These are phyloP conservation scores for Liquidambar formosana DNA, from an alignment of 164 flowering plant genomes.

Conservation along the genomic window DNA sequence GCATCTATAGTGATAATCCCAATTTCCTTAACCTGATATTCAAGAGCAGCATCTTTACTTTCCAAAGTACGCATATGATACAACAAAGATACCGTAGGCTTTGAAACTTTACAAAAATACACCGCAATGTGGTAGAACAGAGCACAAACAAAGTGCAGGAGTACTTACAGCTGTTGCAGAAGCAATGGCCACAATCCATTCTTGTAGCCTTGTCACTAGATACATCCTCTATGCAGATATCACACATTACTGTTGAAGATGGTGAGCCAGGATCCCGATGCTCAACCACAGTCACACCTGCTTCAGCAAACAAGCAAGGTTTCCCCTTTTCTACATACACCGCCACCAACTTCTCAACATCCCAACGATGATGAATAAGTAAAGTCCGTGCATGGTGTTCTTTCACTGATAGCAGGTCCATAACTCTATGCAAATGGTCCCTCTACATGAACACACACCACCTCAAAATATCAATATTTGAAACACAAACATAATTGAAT, in stretches of 20 bases:
- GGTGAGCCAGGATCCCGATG: conserved; percentile 13
- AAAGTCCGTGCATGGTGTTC: conserved; percentile 86
- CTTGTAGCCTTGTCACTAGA: conserved; percentile 40
- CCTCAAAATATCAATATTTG: background rate
- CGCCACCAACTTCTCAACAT: conserved; percentile 60
- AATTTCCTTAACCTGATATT: too few species aligned
- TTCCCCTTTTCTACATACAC: conserved; percentile 77
- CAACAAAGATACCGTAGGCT: too few species aligned
- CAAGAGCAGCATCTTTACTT: too few species aligned
- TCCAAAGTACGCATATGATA: too few species aligned
- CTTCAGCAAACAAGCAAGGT: conserved; percentile 53
- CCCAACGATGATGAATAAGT: conserved; percentile 85
- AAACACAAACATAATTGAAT: background rate
- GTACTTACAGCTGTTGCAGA: conserved; percentile 74
- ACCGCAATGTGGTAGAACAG: too few species aligned
- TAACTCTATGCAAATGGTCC: conserved; percentile 68
- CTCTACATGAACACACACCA: conserved; percentile 37
- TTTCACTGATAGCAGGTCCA: conserved; percentile 65
- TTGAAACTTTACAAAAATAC: too few species aligned
- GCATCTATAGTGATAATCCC: too few species aligned
- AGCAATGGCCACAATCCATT: conserved; percentile 91
- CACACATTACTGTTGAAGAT: conserved; percentile 40
- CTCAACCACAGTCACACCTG: conserved; percentile 58
- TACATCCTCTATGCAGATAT: conserved; percentile 72
- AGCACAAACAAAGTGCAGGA: background rate